These are phyloP conservation scores for Tylopilus sp. DNA, from an alignment of 768 basidiomycete genomes.

Conservation along the genomic window DNA sequence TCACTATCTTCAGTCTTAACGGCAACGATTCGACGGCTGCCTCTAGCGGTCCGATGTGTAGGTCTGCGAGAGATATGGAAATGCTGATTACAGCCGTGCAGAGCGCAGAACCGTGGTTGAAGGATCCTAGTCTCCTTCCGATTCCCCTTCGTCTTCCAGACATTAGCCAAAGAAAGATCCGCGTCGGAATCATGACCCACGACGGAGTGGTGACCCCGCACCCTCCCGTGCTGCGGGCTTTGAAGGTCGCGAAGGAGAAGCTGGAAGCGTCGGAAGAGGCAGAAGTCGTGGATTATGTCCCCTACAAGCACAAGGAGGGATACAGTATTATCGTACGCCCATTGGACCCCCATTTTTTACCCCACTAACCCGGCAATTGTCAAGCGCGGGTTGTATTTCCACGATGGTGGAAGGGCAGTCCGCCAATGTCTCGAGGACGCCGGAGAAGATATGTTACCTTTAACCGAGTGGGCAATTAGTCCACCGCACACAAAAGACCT, in stretches of 20 bases:
- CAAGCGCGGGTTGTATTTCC: slow-evolving; percentile 38
- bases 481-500: slow-evolving; percentile 25
- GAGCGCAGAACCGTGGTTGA: slow-evolving; percentile 37
- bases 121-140: slow-evolving; percentile 35
- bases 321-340: slow-evolving; percentile 30
- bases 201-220: slow-evolving; percentile 38
- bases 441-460: slow-evolving; percentile 35
- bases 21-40: slow-evolving; percentile 17
- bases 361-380: not conserved
- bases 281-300: slow-evolving; percentile 36
- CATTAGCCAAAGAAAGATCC: slow-evolving; percentile 27
- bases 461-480: slow-evolving; percentile 36
- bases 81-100: slow-evolving; percentile 23
- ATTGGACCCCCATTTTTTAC: not conserved
- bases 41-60: slow-evolving; percentile 26
- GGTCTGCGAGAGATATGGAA: slow-evolving; percentile 24
- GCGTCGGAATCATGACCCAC: slow-evolving; percentile 28
- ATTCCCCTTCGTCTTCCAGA: slow-evolving; percentile 27
- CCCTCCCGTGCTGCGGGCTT: slow-evolving; percentile 40
- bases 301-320: slow-evolving; percentile 34
- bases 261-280: slow-evolving; percentile 32
- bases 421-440: slow-evolving; percentile 21
- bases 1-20: slow-evolving; percentile 14
- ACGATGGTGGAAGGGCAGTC: slow-evolving; percentile 35
- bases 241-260: slow-evolving; percentile 35